Evolutionary conservation across 441 rosid genomes (phyloP).

Genomic region (Capsella rubella): DNA sequence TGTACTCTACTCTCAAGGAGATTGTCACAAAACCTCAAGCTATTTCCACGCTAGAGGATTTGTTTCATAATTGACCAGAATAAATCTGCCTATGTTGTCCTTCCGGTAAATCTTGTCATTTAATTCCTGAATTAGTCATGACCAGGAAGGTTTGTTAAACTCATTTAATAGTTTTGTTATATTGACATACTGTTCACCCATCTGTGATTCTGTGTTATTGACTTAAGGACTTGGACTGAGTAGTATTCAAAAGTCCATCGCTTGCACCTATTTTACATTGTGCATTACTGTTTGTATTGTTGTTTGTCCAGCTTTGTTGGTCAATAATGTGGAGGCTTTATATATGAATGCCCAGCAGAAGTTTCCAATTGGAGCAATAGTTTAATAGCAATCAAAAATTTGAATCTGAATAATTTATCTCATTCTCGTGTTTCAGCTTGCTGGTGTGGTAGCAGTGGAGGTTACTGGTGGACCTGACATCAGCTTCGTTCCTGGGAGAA

Average conservation of each 20-base stretch:
- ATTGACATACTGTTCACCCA: neutral
- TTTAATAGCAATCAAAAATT: slow-evolving; percentile 5
- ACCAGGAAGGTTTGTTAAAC: neutral
- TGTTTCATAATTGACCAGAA: neutral
- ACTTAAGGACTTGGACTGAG: neutral
- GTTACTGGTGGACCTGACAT: slow-evolving; percentile 92
- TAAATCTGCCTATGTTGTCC: neutral
- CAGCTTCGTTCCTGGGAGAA: slow-evolving; percentile 88
- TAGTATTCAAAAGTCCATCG: neutral
- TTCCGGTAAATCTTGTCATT: neutral
- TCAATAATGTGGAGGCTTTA: neutral
- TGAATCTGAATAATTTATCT: neutral
- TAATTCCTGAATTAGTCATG: neutral
- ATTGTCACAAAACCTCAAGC: neutral
- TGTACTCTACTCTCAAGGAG: neutral
- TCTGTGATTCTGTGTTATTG: neutral
- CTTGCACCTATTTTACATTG: neutral
- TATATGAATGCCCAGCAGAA: neutral
- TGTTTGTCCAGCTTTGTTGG: slow-evolving; percentile 8
- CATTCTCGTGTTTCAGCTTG: slow-evolving; percentile 61
- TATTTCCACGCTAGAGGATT: neutral
- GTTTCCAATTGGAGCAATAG: neutral
- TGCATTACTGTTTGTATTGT: neutral
- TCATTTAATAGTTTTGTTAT: neutral
- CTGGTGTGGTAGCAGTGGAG: slow-evolving; percentile 97